These are phyloP conservation scores for Elsinoe ampelina DNA, from an alignment of 2,329 filamentous ascomycete species.

Conservation along the genomic window DNA sequence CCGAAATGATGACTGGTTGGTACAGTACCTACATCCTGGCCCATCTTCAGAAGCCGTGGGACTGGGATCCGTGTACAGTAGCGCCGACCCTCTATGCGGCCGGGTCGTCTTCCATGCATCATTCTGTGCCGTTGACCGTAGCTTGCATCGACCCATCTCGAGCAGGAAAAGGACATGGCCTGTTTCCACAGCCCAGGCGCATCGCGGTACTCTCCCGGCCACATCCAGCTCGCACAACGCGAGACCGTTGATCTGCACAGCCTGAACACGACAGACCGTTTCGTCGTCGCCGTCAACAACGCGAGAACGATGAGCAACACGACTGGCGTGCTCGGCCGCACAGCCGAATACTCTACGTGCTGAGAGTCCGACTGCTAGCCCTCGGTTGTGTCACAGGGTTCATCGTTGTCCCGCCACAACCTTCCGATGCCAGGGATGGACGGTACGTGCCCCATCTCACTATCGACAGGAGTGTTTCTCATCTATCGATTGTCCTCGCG, in stretches of 20 bases:
- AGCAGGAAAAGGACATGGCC: background rate
- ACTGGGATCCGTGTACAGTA: background rate
- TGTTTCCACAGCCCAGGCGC: background rate
- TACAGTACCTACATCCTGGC: background rate
- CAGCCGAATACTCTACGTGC: background rate
- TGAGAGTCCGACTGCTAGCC: background rate
- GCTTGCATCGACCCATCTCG: background rate
- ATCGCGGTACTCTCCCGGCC: background rate
- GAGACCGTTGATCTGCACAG: conserved; percentile 10
- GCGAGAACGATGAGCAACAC: conserved; percentile 5
- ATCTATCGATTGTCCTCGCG: conserved; percentile 3
- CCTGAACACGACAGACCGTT: background rate
- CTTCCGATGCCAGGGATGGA: background rate
- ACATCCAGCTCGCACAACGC: background rate
- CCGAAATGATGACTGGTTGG: conserved; percentile 9
- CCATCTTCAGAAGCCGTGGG: background rate
- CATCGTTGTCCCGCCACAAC: conserved; percentile 1
- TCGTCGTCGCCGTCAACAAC: conserved; percentile 11
- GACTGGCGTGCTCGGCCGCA: background rate
- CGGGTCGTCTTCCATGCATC: conserved; percentile 7
- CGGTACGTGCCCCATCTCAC: background rate
- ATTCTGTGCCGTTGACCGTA: background rate
- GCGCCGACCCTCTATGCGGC: background rate
- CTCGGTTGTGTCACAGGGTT: background rate
- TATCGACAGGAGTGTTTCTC: conserved; percentile 10